These are phyloP conservation scores for Fusarium sp. DNA, from an alignment of 2,329 filamentous ascomycete species.

Conservation along the genomic window DNA sequence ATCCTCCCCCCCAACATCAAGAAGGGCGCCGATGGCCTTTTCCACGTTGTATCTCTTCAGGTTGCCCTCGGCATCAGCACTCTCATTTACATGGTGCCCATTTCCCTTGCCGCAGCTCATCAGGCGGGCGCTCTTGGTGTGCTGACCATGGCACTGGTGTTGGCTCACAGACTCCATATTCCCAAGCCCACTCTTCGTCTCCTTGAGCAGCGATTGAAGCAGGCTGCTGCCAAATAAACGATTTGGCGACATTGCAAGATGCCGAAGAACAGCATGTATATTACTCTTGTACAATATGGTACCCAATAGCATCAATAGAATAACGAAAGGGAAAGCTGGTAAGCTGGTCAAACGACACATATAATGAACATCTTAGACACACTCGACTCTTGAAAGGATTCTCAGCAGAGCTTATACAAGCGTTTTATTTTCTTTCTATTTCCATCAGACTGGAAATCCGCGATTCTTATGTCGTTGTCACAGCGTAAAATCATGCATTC, in stretches of 20 bases:
- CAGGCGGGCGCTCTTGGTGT: slow-evolving; percentile 91
- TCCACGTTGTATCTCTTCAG: slow-evolving; percentile 86
- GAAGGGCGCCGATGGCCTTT: slow-evolving; percentile 80
- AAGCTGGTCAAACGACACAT: slow-evolving; percentile 6
- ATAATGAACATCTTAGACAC: slow-evolving; percentile 20
- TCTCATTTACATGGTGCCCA: slow-evolving; percentile 92
- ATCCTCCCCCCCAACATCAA: slow-evolving; percentile 72
- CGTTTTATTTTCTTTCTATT: slow-evolving; percentile 32
- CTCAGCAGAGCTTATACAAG: slow-evolving; percentile 21
- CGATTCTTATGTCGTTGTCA: slow-evolving; percentile 13
- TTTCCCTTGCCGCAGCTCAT: slow-evolving; percentile 87
- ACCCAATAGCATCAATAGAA: slow-evolving; percentile 36
- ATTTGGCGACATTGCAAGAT: slow-evolving; percentile 29
- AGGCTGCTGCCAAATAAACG: slow-evolving; percentile 36
- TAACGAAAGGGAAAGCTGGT: slow-evolving; percentile 15
- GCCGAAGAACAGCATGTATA: slow-evolving; percentile 36
- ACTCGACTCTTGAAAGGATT: slow-evolving; percentile 35
- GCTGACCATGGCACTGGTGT: slow-evolving; percentile 82
- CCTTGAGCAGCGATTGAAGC: slow-evolving; percentile 64
- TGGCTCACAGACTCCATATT: slow-evolving; percentile 82
- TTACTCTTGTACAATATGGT: slow-evolving; percentile 43
- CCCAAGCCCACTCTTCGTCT: slow-evolving; percentile 73
- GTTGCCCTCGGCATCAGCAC: slow-evolving; percentile 89
- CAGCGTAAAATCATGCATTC: slow-evolving; percentile 45
- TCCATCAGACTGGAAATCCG: slow-evolving; percentile 14